Conservation (phyloP, 805 yeast species). For the Clavispora phyllophila region DNA sequence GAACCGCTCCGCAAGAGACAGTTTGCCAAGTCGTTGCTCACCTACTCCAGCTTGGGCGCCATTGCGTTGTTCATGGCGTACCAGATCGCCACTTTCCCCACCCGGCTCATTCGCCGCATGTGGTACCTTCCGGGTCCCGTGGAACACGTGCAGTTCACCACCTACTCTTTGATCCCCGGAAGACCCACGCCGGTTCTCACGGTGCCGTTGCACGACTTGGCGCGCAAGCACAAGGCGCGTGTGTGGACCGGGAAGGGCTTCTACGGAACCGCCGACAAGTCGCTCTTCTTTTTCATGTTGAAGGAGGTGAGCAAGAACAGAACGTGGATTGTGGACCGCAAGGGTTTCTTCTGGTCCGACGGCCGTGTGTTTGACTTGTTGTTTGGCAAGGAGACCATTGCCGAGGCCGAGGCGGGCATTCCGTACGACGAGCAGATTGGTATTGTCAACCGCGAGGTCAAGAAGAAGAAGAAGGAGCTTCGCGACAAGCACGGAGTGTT, state of each 20-base stretch:
- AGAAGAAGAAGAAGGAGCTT: constrained; percentile 46
- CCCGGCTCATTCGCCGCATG: constrained; percentile 67
- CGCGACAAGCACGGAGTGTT: constrained; percentile 54
- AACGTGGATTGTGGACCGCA: constrained; percentile 78
- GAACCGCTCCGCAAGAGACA: constrained; percentile 39
- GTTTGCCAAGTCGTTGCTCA: constrained; percentile 27
- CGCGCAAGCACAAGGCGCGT: constrained; percentile 56
- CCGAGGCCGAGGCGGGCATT: constrained; percentile 68
- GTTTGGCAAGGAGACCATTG: constrained; percentile 77
- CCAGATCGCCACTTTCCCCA: constrained; percentile 45
- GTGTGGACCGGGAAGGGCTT: constrained; percentile 87
- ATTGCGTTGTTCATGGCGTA: constrained; percentile 26
- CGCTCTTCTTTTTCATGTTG: constrained; percentile 68
- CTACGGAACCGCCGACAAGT: constrained; percentile 74
- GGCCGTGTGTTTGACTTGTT: constrained; percentile 78
- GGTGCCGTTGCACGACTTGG: constrained; percentile 52
- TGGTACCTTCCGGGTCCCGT: constrained; percentile 65
- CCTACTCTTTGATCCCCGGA: constrained; percentile 74
- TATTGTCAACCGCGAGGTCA: constrained; percentile 41
- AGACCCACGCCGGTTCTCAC: constrained; percentile 71
- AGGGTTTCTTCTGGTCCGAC: constrained; percentile 91
- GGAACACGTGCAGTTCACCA: constrained; percentile 57
- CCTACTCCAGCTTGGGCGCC: constrained; percentile 25
- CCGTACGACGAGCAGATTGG: constrained; percentile 57
- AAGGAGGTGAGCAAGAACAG: constrained; percentile 46